Conservation (phyloP, 2,329 filamentous ascomycete species). For the Teratosphaeria epicoccoides region DNA sequence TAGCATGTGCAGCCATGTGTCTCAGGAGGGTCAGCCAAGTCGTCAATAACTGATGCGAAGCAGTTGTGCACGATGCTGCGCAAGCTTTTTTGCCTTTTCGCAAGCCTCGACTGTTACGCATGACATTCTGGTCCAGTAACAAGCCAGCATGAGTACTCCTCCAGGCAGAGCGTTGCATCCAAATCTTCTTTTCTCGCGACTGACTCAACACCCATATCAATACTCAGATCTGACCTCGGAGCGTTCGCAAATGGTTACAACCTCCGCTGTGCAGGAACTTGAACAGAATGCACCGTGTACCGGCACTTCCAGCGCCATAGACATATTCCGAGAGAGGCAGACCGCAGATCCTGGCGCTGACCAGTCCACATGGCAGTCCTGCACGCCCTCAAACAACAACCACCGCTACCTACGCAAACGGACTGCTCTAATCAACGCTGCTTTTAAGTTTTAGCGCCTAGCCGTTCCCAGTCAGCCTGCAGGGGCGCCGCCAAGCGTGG, state of each 20-base stretch:
- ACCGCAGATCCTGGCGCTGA: background rate
- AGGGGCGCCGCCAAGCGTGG: constrained; percentile 7
- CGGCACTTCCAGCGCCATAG: background rate
- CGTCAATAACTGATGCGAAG: background rate
- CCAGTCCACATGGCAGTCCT: background rate
- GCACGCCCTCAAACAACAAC: constrained; percentile 3
- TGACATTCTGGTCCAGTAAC: background rate
- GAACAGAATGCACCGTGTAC: background rate
- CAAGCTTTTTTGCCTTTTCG: background rate
- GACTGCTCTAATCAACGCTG: background rate
- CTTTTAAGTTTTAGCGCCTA: constrained; percentile 9
- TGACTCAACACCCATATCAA: background rate
- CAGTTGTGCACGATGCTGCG: background rate
- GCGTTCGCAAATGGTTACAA: background rate
- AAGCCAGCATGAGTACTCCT: background rate
- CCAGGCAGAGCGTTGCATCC: background rate
- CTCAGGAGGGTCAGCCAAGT: background rate
- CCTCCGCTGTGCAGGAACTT: background rate
- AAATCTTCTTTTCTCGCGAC: background rate
- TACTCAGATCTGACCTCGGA: background rate
- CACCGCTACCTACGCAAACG: constrained; percentile 5
- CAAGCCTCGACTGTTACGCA: background rate
- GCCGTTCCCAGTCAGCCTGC: background rate
- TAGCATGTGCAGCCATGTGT: background rate
- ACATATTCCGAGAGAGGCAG: background rate